phyloP scores from a whole-genome alignment of 352 stramenopile species.

The Halophytophthora polymorphica region DNA sequence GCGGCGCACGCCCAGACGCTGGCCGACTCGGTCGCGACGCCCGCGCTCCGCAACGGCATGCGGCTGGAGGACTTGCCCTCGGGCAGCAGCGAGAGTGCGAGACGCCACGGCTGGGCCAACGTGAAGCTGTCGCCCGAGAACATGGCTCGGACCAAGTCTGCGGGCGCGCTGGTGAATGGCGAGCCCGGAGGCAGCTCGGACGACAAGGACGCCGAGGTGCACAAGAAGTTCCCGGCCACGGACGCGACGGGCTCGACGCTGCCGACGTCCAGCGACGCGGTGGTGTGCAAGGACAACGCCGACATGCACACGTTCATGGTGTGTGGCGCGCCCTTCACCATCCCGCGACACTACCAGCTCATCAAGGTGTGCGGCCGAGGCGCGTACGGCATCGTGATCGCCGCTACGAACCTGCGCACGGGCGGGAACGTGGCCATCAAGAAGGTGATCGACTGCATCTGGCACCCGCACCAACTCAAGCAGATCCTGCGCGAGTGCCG shows the following conservation, averaged over 20 bases:
- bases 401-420: slow-evolving; percentile 73
- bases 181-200: slow-evolving; percentile 11
- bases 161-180: slow-evolving; percentile 38
- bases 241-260: slow-evolving; percentile 21
- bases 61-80: slow-evolving; percentile 38
- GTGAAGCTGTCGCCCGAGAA: slow-evolving; percentile 74
- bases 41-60: slow-evolving; percentile 27
- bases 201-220: slow-evolving; percentile 25
- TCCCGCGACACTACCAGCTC: slow-evolving; percentile 82
- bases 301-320: slow-evolving; percentile 90
- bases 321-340: slow-evolving; percentile 84
- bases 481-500: slow-evolving; percentile 85
- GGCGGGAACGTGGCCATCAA: slow-evolving; percentile 89
- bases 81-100: slow-evolving; percentile 25
- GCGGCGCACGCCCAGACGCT: slow-evolving; percentile 25
- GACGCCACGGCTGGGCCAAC: slow-evolving; percentile 75
- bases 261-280: slow-evolving; percentile 36
- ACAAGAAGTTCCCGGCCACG: slow-evolving; percentile 37
- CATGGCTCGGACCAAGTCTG: slow-evolving; percentile 48
- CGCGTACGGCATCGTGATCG: slow-evolving; percentile 89
- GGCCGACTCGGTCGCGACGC: slow-evolving; percentile 30
- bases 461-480: slow-evolving; percentile 88
- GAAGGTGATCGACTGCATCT: slow-evolving; percentile 90
- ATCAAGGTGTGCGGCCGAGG: slow-evolving; percentile 88
- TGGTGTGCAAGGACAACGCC: slow-evolving; percentile 83